Base-by-base conservation (phyloP, 129 eudicot species). In the Pulicaria dysenterica region DNA sequence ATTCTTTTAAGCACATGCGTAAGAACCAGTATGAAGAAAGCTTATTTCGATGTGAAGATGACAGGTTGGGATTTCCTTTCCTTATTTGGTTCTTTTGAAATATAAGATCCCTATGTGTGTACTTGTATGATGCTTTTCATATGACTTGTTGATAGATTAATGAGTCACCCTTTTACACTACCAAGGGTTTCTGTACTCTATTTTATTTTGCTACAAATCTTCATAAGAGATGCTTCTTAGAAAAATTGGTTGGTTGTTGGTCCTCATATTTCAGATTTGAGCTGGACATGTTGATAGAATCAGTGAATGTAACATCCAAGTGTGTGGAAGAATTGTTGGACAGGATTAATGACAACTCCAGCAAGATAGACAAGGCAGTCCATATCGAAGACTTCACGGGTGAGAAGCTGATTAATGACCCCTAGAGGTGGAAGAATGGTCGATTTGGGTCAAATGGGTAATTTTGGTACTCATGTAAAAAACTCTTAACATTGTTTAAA, bases 1-100 rank as follows among this genome's bases (percentile, higher is more conserved):
- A 90, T 82, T 94, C 99, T 60, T 94, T 94, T 69, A 94, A 94
- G 78, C 99, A 94, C 80, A 94, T 94, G 99, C 97, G 96, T 45
- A 94, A 94, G 78, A 94, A 94, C 74, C 99, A 94, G 79, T 94
- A 94, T 44, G 99, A 94, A 83, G 99, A 94, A 76, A 90, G 96
- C 83, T 83, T 94, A 67, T 94, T 90, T 80, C 91, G 97, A 64
- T 94, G 99, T 81, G 99, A 94, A 87, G 99, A 94, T 81, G 99
- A 94, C 79, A 86, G 99, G 99, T 93, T 62, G 44, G 69, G 36
- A 51, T 2, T 62, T 44, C 8, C 9, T 37, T 24, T 24, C 31
- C 31, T 24, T 24, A 24, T 24, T 24, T 24, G 31, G 31, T 24
- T 24, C 31, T 24, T 24, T 37, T 57, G 40, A 75, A 31, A 53